Percentiles rank a stretch among this genome's conserved stretches.
phyloP scores from a whole-genome alignment of 805 yeast genomes.

The Hanseniaspora guilliermondii region DNA sequence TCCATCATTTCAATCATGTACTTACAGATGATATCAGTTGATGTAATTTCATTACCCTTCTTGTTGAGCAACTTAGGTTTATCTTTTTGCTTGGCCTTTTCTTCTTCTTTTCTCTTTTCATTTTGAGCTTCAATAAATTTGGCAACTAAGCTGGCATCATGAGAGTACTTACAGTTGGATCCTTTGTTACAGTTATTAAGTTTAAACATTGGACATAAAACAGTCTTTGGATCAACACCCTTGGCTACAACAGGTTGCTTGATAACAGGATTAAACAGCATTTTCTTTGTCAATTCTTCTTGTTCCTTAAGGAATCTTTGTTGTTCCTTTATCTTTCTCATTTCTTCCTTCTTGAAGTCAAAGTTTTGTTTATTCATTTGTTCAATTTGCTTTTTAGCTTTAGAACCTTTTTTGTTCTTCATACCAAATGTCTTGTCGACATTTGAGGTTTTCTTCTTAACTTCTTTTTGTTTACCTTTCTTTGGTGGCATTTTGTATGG shows the following conservation, averaged over 20 bases:
- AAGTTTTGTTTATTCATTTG: slow-evolving; percentile 54
- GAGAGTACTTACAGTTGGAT: slow-evolving; percentile 77
- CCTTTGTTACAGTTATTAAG: slow-evolving; percentile 77
- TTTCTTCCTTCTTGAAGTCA: slow-evolving; percentile 64
- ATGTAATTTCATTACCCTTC: slow-evolving; percentile 87
- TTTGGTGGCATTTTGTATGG: slow-evolving; percentile 61
- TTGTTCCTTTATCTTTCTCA: slow-evolving; percentile 49
- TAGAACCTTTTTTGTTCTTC: slow-evolving; percentile 87
- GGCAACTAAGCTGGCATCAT: slow-evolving; percentile 81
- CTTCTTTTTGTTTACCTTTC: slow-evolving; percentile 39
- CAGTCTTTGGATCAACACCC: slow-evolving; percentile 94
- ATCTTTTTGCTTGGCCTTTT: slow-evolving; percentile 88
- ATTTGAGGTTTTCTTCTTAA: slow-evolving; percentile 46
- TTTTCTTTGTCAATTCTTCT: slow-evolving; percentile 78
- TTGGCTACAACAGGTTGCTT: slow-evolving; percentile 76
- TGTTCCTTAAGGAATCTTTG: slow-evolving; percentile 85
- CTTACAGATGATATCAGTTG: slow-evolving; percentile 92
- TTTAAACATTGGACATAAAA: slow-evolving; percentile 81
- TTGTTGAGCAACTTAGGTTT: slow-evolving; percentile 86
- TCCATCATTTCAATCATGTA: slow-evolving; percentile 93
- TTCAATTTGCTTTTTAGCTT: slow-evolving; percentile 61
- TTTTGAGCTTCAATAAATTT: slow-evolving; percentile 79
- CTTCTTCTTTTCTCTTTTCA: slow-evolving; percentile 62
- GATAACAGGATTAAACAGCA: slow-evolving; percentile 52
- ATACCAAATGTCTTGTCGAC: slow-evolving; percentile 91